A percentile compares a stretch with the other conserved stretches of the same genome.
phyloP scores from a whole-genome alignment of 371 early-diverging fungal species.

The Umbelopsis sp. region DNA sequence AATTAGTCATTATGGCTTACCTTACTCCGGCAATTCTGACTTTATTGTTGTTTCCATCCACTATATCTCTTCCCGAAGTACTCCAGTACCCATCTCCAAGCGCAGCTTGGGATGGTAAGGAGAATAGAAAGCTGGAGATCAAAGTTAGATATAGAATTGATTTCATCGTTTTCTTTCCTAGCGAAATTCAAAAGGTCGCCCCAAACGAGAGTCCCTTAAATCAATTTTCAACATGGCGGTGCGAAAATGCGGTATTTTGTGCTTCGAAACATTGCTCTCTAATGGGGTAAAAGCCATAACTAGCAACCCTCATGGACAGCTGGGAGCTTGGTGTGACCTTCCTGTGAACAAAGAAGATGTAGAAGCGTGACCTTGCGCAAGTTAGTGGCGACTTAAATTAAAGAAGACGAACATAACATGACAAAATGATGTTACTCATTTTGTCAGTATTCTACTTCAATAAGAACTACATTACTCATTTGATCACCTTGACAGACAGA shows the following conservation, averaged over 20 bases:
- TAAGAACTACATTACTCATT: too few species aligned
- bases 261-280: background rate
- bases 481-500: too few species aligned
- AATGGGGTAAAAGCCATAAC: background rate
- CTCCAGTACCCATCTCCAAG: slow-evolving; percentile 1
- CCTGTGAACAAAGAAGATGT: background rate
- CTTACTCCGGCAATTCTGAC: background rate
- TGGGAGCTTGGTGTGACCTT: background rate
- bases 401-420: background rate
- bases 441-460: too few species aligned
- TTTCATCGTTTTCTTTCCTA: background rate
- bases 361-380: background rate
- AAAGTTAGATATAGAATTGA: background rate
- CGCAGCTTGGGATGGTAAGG: background rate
- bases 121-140: background rate
- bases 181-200: background rate
- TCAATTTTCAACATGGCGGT: too few species aligned
- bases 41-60: background rate
- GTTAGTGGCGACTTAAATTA: background rate
- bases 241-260: background rate
- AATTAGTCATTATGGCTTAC: background rate
- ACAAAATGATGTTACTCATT: too few species aligned
- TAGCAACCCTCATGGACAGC: background rate
- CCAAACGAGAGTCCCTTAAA: background rate
- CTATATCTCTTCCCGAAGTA: background rate